Evolutionary conservation across 2,329 filamentous ascomycete genomes (phyloP), one percentile per base, ranked within the genome.

Genomic region (Talaromyces sp.): DNA sequence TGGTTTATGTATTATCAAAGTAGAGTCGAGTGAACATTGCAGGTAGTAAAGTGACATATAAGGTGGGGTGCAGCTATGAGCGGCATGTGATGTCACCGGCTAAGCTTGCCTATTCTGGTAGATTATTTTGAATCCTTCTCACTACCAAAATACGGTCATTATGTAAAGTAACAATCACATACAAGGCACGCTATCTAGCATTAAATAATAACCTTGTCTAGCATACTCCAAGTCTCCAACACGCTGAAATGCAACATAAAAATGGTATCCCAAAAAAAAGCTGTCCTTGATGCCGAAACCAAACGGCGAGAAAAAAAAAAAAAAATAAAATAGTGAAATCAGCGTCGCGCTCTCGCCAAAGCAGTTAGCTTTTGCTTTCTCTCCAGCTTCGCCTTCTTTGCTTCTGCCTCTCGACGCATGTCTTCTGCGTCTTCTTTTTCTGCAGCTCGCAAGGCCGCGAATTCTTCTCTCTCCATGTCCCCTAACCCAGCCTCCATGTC

Each of bases 1-100:
- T 55, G 18, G 52, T 23, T 23, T 23, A 23, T 23, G 33, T 28
- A 8, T 23, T 40, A 18, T 47, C 18, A 47, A 47, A 27, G 8
- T 5, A 47, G 18, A 27, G 8, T 47, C 8, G 7, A 27, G 42
- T 47, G 44, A 23, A 23, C 23, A 23, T 23, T 23, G 23, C 1
- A 47, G n/a, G 10, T 10, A 8, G 10, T 23, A 23, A 4, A 23
- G 18, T 23, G 4, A 18, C 12, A 18, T 18, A 27, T 8, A 47
- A 47, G 91, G 10, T 94, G 95, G 67, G 95, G 95, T 63, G 98
- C 85, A 81, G 31, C 53, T 27, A 31, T 53, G 56, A 59, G 51
- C 53, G 34, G 33, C 52, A 30, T 59, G 61, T 62, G 61, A 62
- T 59, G 61, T 62, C 61, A 62, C 56, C 40, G 5, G 28, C 18